Base-by-base conservation (phyloP, 805 yeast species). In the Cyberlindnera bimundalis region DNA sequence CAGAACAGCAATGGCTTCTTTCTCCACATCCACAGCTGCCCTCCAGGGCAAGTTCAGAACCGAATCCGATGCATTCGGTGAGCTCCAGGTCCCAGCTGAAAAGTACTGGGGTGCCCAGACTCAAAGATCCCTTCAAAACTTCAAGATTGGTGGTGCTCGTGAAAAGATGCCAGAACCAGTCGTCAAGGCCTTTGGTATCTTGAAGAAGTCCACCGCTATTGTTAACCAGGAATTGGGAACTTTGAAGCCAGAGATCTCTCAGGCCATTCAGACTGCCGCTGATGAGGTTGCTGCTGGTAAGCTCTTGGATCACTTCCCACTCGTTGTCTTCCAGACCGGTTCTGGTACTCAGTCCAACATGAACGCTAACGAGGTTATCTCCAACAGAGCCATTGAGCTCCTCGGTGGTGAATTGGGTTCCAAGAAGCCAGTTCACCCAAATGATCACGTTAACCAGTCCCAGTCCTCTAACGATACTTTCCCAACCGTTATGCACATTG, bases 401-500 rank as follows among this genome's bases (percentile, higher is more conserved):
- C 76, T 93, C 52, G 98, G 97, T 49, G 99, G 98, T 46, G 76
- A 73, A 60, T 68, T 84, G 60, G 99, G 99, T 47, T 82, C 96
- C 48, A 93, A 93, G 73, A 75, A 69, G 49, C 96, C 96, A 24
- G 96, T 93, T 41, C 99, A 93, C 69, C 99, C 99, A 52, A 93
- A 93, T 70, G 98, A 93, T 68, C 98, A 93, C 70, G 95, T 90
- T 59, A 93, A 93, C 76, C 90, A 88, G 87, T 86, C 96, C 15
- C 98, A 93, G 71, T 87, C 96, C n/a, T 88, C 96, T 34, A 93
- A 93, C 66, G 99, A 93, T 70, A 93, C 98, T 40, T 93, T 93
- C 85, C 99, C 99, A 54, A 90, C 99, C 27, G 99, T 91, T 42
- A 93, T 93, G 99, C 99, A 93, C 73, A 91, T 93, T 68, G 97